Conservation (phyloP, 352 stramenopile genomes). For the Phytopythium oedochilum region DNA sequence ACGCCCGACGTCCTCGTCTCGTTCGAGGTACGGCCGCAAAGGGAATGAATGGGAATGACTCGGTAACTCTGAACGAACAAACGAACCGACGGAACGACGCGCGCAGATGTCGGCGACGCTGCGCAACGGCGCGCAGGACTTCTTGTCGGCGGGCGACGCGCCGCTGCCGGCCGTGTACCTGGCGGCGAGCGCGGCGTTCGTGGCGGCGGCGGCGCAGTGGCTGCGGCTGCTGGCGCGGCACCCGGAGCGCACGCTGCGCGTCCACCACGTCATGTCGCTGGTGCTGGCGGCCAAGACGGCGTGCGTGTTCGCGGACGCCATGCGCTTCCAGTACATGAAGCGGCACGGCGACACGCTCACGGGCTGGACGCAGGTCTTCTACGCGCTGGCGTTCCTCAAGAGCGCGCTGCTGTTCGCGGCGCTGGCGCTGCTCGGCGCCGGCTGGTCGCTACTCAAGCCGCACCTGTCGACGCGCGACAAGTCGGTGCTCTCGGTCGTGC, state of each 20-base stretch:
- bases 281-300: conserved; percentile 92
- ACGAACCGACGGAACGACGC: too few species aligned
- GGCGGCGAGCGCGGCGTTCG: conserved; percentile 68
- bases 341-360: conserved; percentile 90
- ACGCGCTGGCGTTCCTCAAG: conserved; percentile 95
- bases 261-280: conserved; percentile 96
- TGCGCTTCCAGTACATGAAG: conserved; percentile 96
- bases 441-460: conserved; percentile 96
- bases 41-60: too few species aligned
- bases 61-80: too few species aligned
- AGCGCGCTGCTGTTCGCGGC: conserved; percentile 96
- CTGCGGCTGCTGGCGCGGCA: conserved; percentile 48
- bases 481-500: conserved; percentile 91
- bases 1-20: conserved; percentile 66
- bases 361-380: conserved; percentile 92
- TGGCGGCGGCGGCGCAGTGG: conserved; percentile 55
- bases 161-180: conserved; percentile 86
- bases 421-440: conserved; percentile 96
- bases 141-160: conserved; percentile 80
- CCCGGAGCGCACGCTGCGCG: conserved; percentile 56
- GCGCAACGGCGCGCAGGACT: conserved; percentile 73
- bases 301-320: conserved; percentile 92
- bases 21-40: conserved; percentile 64
- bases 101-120: conserved; percentile 84
- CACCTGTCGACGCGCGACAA: conserved; percentile 93